These are phyloP conservation scores for Leptographium procerum DNA, from an alignment of 2,329 filamentous ascomycete species.

Conservation along the genomic window DNA sequence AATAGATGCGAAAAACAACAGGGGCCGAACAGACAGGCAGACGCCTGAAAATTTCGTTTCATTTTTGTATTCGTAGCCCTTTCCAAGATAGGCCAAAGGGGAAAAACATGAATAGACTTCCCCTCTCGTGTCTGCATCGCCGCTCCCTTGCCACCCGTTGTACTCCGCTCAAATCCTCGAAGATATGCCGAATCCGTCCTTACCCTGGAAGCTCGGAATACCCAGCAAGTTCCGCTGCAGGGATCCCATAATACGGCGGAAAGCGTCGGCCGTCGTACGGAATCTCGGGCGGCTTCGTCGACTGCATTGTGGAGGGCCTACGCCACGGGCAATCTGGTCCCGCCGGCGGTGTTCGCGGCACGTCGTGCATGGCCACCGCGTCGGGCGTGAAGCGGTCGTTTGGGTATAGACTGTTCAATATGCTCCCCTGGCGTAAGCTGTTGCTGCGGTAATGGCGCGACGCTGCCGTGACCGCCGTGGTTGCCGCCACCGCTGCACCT, in stretches of 20 bases:
- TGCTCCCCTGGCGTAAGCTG: constrained; percentile 1
- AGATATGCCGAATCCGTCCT: too few species aligned
- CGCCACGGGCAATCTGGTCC: neutral
- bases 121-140: neutral
- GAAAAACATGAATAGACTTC: neutral
- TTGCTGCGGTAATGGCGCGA: neutral
- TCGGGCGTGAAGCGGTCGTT: constrained; percentile 5
- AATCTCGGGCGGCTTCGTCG: constrained; percentile 7
- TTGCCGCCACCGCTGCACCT: neutral
- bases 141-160: neutral
- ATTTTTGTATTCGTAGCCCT: neutral
- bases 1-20: too few species aligned
- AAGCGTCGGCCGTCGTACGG: constrained; percentile 13
- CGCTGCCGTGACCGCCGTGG: neutral
- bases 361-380: constrained; percentile 11
- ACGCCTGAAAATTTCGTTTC: too few species aligned
- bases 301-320: neutral
- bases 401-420: neutral
- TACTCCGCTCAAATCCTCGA: too few species aligned
- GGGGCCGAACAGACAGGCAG: too few species aligned
- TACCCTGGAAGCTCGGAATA: constrained; percentile 12
- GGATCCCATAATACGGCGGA: constrained; percentile 8
- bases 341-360: constrained; percentile 6
- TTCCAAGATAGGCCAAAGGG: neutral
- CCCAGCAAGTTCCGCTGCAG: constrained; percentile 3